Percentiles rank a stretch among this genome's conserved stretches.
Evolutionary conservation across 306 rosid species (phyloP).

Genomic region (Rosa multiflora): DNA sequence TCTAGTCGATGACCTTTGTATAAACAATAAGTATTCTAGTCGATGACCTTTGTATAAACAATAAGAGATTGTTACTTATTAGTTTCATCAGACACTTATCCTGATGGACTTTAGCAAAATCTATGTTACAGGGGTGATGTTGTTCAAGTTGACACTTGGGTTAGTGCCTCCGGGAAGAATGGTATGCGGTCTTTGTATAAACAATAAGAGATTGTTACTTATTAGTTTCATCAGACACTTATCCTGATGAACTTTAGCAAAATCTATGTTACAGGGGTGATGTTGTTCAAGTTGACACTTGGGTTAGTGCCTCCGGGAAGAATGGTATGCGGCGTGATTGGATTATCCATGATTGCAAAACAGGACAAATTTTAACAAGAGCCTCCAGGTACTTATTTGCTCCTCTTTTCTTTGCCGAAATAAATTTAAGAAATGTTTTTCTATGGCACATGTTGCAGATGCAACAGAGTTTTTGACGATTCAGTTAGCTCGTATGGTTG

Average conservation of each 20-base stretch:
- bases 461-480: neutral
- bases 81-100: neutral
- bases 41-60: neutral
- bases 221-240: neutral
- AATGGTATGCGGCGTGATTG: conserved; percentile 99
- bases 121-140: conserved; percentile 80
- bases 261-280: conserved; percentile 75
- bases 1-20: neutral
- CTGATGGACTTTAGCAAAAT: conserved; percentile 15
- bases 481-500: neutral
- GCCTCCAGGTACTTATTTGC: conserved; percentile 72
- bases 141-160: conserved; percentile 97
- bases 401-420: neutral
- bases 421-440: neutral
- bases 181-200: too few relatives aligned
- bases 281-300: conserved; percentile 91
- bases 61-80: neutral
- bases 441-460: neutral
- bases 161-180: conserved; percentile 85
- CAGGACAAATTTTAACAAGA: conserved; percentile 80
- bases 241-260: conserved; percentile 2
- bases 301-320: conserved; percentile 91
- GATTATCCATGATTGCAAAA: conserved; percentile 69
- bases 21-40: neutral
- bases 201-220: neutral